These are phyloP conservation scores for Adansonia digitata DNA, from an alignment of 345 rosid genomes.

Conservation along the genomic window DNA sequence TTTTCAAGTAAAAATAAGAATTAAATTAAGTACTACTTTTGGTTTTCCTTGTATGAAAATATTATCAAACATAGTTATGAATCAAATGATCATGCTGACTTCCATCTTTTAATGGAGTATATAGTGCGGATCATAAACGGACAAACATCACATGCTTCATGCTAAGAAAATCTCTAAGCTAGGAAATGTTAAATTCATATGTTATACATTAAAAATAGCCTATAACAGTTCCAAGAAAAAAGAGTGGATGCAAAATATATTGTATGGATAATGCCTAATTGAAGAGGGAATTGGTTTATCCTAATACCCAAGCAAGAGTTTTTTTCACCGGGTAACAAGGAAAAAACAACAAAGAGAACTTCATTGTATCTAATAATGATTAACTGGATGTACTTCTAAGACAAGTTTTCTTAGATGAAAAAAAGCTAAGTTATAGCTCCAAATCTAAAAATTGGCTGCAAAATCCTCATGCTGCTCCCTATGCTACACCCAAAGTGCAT, in stretches of 20 bases:
- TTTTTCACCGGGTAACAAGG: background rate
- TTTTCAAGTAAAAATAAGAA: background rate
- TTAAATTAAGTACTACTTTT: background rate
- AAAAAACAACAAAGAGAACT: background rate
- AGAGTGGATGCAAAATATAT: background rate
- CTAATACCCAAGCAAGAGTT: background rate
- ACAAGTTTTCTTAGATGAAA: conserved; percentile 11
- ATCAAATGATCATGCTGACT: background rate
- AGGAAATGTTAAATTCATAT: too few relatives aligned
- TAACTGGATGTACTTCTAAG: conserved; percentile 11
- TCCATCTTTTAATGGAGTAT: background rate
- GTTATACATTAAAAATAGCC: background rate
- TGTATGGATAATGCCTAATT: background rate
- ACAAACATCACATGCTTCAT: background rate
- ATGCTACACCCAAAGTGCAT: background rate
- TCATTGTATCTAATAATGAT: background rate
- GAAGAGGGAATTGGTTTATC: background rate
- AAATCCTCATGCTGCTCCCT: background rate
- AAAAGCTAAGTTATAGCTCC: background rate
- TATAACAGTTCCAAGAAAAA: background rate
- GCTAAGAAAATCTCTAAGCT: too few relatives aligned
- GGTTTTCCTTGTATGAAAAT: background rate
- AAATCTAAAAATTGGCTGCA: background rate
- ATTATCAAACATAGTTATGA: background rate
- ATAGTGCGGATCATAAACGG: background rate